These are phyloP conservation scores for Neurospora pannonica DNA, from an alignment of 495 filamentous ascomycete genomes.

Conservation along the genomic window DNA sequence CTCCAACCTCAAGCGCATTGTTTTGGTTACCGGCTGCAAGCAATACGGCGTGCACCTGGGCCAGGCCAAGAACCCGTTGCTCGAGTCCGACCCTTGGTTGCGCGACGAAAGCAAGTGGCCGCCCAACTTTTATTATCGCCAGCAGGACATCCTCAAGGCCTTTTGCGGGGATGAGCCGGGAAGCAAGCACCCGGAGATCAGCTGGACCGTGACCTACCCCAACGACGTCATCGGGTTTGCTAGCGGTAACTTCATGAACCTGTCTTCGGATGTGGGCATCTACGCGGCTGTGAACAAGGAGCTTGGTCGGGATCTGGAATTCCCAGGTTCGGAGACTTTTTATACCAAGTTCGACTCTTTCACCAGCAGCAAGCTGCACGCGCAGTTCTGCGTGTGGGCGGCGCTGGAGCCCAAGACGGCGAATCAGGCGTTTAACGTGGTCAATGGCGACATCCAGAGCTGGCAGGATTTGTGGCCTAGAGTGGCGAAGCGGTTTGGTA, in stretches of 20 bases:
- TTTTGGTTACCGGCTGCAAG: constrained; percentile 45
- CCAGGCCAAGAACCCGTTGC: constrained; percentile 40
- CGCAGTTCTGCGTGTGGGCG: constrained; percentile 45
- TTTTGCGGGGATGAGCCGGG: constrained; percentile 5
- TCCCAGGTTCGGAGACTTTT: constrained; percentile 38
- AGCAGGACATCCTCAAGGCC: constrained; percentile 33
- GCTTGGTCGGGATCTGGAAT: constrained; percentile 35
- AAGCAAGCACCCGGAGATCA: constrained; percentile 24
- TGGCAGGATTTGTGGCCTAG: constrained; percentile 51
- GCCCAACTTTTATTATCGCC: constrained; percentile 40
- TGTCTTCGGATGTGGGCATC: constrained; percentile 38
- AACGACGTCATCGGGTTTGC: constrained; percentile 44
- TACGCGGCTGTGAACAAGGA: constrained; percentile 43
- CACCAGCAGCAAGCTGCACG: constrained; percentile 42
- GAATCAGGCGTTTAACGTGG: constrained; percentile 48
- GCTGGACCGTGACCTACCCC: constrained; percentile 42
- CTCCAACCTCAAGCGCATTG: constrained; percentile 36
- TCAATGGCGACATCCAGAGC: constrained; percentile 44
- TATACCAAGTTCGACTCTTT: constrained; percentile 44
- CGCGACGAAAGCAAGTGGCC: constrained; percentile 18
- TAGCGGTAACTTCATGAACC: constrained; percentile 49
- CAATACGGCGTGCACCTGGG: constrained; percentile 50
- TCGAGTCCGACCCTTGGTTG: constrained; percentile 32
- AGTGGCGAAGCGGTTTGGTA: constrained; percentile 35
- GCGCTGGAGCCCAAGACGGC: constrained; percentile 29